These are phyloP conservation scores for Talaromyces sp. DNA, from an alignment of 2,329 filamentous ascomycete species.

Conservation along the genomic window DNA sequence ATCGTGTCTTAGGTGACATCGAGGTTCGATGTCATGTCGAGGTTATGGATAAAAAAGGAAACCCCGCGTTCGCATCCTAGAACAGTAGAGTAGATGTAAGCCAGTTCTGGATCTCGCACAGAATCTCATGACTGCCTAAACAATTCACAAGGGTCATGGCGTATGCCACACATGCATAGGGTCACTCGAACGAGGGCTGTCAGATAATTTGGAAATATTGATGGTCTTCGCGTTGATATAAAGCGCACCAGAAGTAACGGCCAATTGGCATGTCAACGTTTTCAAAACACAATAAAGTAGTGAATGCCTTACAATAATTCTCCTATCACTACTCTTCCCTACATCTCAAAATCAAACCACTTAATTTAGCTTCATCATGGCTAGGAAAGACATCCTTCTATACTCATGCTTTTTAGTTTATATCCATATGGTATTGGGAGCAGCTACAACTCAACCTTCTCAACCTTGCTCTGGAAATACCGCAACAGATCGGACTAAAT, in stretches of 20 bases:
- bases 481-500: not conserved
- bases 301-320: not conserved
- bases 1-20: not conserved
- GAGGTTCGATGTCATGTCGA: not conserved
- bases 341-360: not conserved
- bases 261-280: not conserved
- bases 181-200: not conserved
- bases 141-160: not conserved
- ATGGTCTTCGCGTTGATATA: not conserved
- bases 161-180: not conserved
- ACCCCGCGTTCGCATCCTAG: not conserved
- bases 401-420: not conserved
- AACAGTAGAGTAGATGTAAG: not conserved
- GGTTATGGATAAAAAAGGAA: not conserved
- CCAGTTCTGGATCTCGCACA: not conserved
- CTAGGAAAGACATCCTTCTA: not conserved
- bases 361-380: not conserved
- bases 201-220: not conserved
- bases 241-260: not conserved
- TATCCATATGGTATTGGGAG: not conserved
- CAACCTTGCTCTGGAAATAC: slow-evolving; percentile 5
- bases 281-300: not conserved
- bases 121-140: not conserved
- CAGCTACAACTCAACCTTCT: not conserved
- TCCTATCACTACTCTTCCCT: not conserved